Conservation (phyloP, 78 protist genomes). For the Polysphondylium violaceum region DNA sequence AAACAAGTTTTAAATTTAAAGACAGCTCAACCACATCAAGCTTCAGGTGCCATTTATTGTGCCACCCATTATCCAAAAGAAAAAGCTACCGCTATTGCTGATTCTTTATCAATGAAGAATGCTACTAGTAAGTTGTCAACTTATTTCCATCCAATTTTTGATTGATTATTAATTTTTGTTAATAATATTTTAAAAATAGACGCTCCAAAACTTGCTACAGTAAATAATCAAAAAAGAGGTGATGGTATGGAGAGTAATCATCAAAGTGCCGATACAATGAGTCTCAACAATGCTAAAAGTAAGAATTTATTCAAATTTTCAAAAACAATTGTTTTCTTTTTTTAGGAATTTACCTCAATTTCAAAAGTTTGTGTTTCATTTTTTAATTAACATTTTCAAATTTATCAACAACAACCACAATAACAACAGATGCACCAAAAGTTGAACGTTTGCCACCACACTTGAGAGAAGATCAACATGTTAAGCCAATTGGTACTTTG, state of each 20-base stretch:
- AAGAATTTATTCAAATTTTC: background rate
- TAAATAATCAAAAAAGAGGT: constrained; percentile 66
- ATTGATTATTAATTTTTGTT: background rate
- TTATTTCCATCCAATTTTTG: background rate
- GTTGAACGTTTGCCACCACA: constrained; percentile 55
- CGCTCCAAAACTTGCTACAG: constrained; percentile 72
- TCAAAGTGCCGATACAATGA: constrained; percentile 40
- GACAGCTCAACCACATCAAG: constrained; percentile 79
- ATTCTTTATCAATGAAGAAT: constrained; percentile 61
- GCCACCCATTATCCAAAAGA: constrained; percentile 73
- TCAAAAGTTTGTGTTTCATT: too few species aligned
- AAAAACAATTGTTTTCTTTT: too few species aligned
- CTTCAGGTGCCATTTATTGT: constrained; percentile 72
- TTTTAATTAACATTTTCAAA: too few species aligned
- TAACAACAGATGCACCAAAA: constrained; percentile 46
- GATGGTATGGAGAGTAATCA: constrained; percentile 20
- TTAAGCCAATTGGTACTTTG: constrained; percentile 53
- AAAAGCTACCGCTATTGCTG: constrained; percentile 66
- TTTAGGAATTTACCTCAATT: too few species aligned
- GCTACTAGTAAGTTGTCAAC: constrained; percentile 40
- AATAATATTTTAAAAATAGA: background rate
- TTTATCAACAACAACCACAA: too few species aligned
- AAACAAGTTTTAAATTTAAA: constrained; percentile 71
- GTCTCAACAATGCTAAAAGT: constrained; percentile 36
- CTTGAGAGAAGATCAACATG: constrained; percentile 25